Evolutionary conservation across 2,329 filamentous ascomycete genomes (phyloP), one percentile per base, ranked within the genome.

Genomic region (Beauveria sp.): DNA sequence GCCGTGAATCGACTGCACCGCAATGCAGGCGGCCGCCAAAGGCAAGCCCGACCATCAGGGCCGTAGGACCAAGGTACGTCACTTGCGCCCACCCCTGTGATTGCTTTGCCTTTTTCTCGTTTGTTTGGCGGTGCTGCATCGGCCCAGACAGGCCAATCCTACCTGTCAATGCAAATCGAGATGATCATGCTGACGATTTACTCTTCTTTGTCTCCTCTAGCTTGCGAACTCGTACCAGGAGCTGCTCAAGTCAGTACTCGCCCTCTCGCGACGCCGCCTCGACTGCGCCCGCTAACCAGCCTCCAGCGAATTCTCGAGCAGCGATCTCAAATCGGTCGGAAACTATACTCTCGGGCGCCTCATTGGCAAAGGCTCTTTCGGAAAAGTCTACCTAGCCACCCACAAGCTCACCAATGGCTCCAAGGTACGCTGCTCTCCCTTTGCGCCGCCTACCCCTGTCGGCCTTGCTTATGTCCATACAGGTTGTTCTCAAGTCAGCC

Each of bases 381-480:
- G 95, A 70, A 98, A 97, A 77, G 95, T 99, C 70, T 99, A 99
- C 75, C 82, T 99, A 63, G 95, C 93, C 62, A 86, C 88, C 51
- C 95, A 99, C 76, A 98, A 97, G 75, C 91, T 99, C 74, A 98
- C 91, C 70, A 97, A 97, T 86, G 93, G 93, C 70, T 96, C 93
- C 72, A 98, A 97, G 86, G 92, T 93, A 71, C 64, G 79, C 71
- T 55, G 53, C 42, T 45, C 40, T 46, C n/a, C 46, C 47, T 9
- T 12, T 40, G 5, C n/a, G 18, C 28, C 22, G 45, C 18, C 55
- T 34, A 28, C 47, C 34, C 38, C 2, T 38, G 42, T 43, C 43
- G 46, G 38, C 45, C n/a, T 20, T 50, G 40, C 45, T 40, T 26
- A 24, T 34, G 43, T 16, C 50, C 54, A 40, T 20, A 8, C 72